Base-by-base conservation (phyloP, 495 filamentous ascomycete genomes). In the Cenococcum geophilum region DNA sequence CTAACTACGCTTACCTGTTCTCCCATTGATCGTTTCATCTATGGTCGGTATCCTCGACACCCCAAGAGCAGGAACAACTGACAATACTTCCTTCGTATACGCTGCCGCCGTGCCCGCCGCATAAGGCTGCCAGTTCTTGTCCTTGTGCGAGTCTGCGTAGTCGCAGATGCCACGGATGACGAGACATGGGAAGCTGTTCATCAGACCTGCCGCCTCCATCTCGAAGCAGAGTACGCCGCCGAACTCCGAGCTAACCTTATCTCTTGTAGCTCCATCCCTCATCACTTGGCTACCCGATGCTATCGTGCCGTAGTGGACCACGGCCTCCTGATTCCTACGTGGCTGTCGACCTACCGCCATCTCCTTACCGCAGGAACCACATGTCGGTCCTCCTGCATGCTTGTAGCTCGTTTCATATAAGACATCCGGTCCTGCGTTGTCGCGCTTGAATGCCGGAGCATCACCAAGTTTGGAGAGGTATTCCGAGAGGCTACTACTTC, bases 241-340 rank as follows among this genome's bases (percentile, higher is more conserved):
- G 8, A 49, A 16, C 37, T 58, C 55, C 35, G 45, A 12, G n/a
- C 32, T 58, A 12, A 58, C 9, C 14, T 23, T 58, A 18, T 58
- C 32, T 21, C 55, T 6, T 16, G 5, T 8, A 12, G 16, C 25
- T 12, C 6, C 55, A 58, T 54, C 14, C 23, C 21, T 45, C 55
- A 58, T 58, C 6, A 58, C 25, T 5, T 5, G n/a, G 22, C 49
- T 47, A 10, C 37, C 55, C n/a, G 55, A 58, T 54, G 55, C 55
- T 18, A 58, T 58, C 25, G 36, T 49, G 34, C 55, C 55, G 36
- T 49, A 58, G 55, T 51, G 36, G 11, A 58, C 27, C 32, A 27
- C 22, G 20, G 52, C 11, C 12, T 35, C 27, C n/a, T 20, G 16
- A 8, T 25, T 9, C 35, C 16, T 36, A 18, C 55, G 18, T 14